phyloP scores from a whole-genome alignment of 2,329 filamentous ascomycete genomes.

The Torrubiella hemipterigena region DNA sequence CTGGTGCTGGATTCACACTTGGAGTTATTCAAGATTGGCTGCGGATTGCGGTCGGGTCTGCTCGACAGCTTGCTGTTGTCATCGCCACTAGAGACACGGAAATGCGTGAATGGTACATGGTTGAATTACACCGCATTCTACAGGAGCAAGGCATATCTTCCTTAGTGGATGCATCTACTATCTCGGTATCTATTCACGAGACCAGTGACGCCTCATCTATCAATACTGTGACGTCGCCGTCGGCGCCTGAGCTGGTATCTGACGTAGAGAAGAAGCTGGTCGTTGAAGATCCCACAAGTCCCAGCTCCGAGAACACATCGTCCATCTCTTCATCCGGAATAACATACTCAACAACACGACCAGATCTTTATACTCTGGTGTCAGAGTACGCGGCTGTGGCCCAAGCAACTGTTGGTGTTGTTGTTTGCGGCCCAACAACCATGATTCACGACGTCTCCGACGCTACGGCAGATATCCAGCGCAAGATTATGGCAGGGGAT shows the following conservation, averaged over 20 bases:
- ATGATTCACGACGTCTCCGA: slow-evolving; percentile 12
- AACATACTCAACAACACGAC: slow-evolving; percentile 9
- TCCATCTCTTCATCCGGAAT: slow-evolving; percentile 3
- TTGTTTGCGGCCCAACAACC: slow-evolving; percentile 12
- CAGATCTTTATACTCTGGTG: slow-evolving; percentile 7
- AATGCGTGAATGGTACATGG: slow-evolving; percentile 16
- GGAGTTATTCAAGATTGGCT: slow-evolving; percentile 29
- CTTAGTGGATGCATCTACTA: slow-evolving; percentile 3
- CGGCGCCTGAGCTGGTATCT: not conserved
- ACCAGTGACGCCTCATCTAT: not conserved
- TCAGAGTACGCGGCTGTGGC: not conserved
- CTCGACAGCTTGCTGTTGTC: slow-evolving; percentile 9
- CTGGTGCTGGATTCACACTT: slow-evolving; percentile 41
- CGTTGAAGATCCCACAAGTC: not conserved
- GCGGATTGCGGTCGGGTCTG: no score
- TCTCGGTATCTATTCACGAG: slow-evolving; percentile 7
- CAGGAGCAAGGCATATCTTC: slow-evolving; percentile 2
- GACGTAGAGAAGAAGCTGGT: not conserved
- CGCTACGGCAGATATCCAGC: slow-evolving; percentile 11
- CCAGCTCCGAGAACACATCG: not conserved
- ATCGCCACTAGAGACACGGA: slow-evolving; percentile 16
- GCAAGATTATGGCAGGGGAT: slow-evolving; percentile 7
- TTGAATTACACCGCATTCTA: slow-evolving; percentile 8
- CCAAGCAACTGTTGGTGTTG: slow-evolving; percentile 9
- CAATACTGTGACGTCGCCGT: not conserved